Percentiles rank a stretch among this genome's conserved stretches.
phyloP scores from a whole-genome alignment of 305 asterid species.

The Fraxinus dipetala region DNA sequence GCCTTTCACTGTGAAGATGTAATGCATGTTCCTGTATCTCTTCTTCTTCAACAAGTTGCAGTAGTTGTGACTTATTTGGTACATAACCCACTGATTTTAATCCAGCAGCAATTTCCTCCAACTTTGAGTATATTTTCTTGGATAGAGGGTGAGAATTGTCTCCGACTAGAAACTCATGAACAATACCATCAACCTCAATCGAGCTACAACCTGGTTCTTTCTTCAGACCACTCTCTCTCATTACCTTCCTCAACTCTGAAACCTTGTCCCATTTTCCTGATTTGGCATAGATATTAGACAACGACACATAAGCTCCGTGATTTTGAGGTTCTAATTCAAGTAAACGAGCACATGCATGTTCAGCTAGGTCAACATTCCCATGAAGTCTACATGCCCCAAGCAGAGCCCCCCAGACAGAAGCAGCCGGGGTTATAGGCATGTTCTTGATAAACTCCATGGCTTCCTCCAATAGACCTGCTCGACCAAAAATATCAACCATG shows the following conservation, averaged over 20 bases:
- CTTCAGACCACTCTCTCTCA: slow-evolving; percentile 66
- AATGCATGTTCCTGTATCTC: slow-evolving; percentile 69
- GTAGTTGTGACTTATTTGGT: slow-evolving; percentile 50
- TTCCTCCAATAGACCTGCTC: neutral
- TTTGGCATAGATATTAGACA: slow-evolving; percentile 63
- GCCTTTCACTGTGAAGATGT: slow-evolving; percentile 67
- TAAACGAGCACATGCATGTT: slow-evolving; percentile 45
- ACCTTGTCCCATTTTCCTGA: slow-evolving; percentile 64
- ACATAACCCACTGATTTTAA: slow-evolving; percentile 50
- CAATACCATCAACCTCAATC: slow-evolving; percentile 57
- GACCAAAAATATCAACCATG: slow-evolving; percentile 46
- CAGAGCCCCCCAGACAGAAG: slow-evolving; percentile 74
- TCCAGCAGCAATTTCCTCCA: slow-evolving; percentile 53
- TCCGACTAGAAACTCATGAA: slow-evolving; percentile 68
- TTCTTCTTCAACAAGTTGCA: slow-evolving; percentile 69
- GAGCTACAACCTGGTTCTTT: slow-evolving; percentile 83
- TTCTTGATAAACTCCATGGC: neutral
- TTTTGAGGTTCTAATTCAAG: slow-evolving; percentile 67
- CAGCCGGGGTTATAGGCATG: slow-evolving; percentile 56
- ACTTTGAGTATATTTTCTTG: slow-evolving; percentile 50
- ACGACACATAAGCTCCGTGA: slow-evolving; percentile 60
- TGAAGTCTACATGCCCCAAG: slow-evolving; percentile 73
- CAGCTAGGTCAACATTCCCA: slow-evolving; percentile 52
- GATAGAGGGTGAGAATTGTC: slow-evolving; percentile 56
- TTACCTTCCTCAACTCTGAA: slow-evolving; percentile 51